phyloP scores from a whole-genome alignment of 345 rosid species.

The Luvunga scandens region DNA sequence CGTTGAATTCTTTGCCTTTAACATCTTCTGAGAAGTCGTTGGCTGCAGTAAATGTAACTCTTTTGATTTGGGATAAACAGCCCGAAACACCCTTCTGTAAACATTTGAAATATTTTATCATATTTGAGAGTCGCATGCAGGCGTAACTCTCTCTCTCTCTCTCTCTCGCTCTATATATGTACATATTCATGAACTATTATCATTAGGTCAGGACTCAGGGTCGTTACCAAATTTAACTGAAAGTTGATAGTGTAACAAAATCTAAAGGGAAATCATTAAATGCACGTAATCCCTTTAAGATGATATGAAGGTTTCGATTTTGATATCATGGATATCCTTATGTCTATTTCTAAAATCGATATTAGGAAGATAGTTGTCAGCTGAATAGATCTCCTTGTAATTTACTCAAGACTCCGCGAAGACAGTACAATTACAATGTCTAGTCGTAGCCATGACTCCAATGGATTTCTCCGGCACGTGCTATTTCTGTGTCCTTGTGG shows the following conservation, averaged over 20 bases:
- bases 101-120: too few species aligned
- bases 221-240: too few species aligned
- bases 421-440: neutral
- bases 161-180: too few species aligned
- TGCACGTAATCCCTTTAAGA: neutral
- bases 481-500: too few species aligned
- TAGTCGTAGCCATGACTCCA: neutral
- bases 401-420: neutral
- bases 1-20: neutral
- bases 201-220: too few species aligned
- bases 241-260: neutral
- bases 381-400: too few species aligned
- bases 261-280: neutral
- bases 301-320: too few species aligned
- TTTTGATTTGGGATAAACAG: too few species aligned
- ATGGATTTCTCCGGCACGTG: neutral
- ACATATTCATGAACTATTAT: too few species aligned
- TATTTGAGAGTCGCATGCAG: too few species aligned
- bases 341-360: neutral
- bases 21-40: neutral
- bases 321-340: neutral
- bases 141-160: too few species aligned
- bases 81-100: neutral
- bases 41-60: too few species aligned
- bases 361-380: neutral